Evolutionary conservation across 2,329 filamentous ascomycete genomes (phyloP).

Genomic region (Orbilia brochopaga): DNA sequence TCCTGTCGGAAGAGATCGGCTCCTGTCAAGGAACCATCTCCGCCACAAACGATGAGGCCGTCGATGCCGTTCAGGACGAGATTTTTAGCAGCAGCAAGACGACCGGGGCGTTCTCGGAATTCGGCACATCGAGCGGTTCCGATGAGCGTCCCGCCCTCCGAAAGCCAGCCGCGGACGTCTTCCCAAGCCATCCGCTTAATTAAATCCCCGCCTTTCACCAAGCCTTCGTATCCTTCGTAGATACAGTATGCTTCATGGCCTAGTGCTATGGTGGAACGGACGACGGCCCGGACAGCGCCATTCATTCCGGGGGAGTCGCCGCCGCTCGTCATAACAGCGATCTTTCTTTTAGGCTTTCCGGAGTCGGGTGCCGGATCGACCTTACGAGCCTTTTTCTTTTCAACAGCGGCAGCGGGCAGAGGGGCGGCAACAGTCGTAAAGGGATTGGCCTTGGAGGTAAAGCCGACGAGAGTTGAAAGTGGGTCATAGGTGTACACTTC

Average conservation of each 20-base stretch:
- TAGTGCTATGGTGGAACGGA: constrained; percentile 87
- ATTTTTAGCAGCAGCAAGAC: constrained; percentile 87
- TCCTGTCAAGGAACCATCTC: constrained; percentile 93
- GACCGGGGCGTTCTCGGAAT: constrained; percentile 86
- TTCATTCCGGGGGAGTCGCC: constrained; percentile 97
- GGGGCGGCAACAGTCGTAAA: constrained; percentile 47
- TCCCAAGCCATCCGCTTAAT: constrained; percentile 90
- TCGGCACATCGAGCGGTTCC: constrained; percentile 91
- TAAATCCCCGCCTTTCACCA: constrained; percentile 85
- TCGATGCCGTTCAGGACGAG: constrained; percentile 92
- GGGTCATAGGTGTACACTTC: constrained; percentile 55
- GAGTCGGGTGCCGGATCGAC: constrained; percentile 16
- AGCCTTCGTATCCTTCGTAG: constrained; percentile 94
- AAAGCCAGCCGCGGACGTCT: constrained; percentile 91
- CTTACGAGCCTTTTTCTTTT: constrained; percentile 11
- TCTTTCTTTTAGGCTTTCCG: constrained; percentile 65
- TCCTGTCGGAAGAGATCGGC: constrained; percentile 91
- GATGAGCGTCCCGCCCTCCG: constrained; percentile 92
- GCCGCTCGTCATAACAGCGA: constrained; percentile 92
- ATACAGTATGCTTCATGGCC: constrained; percentile 79
- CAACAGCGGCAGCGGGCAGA: constrained; percentile 8
- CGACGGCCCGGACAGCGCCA: constrained; percentile 83
- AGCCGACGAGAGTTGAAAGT: constrained; percentile 54
- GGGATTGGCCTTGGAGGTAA: constrained; percentile 54
- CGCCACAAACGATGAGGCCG: constrained; percentile 93